phyloP scores from a whole-genome alignment of 345 rosid genomes.

The Eutrema heterophyllum region DNA sequence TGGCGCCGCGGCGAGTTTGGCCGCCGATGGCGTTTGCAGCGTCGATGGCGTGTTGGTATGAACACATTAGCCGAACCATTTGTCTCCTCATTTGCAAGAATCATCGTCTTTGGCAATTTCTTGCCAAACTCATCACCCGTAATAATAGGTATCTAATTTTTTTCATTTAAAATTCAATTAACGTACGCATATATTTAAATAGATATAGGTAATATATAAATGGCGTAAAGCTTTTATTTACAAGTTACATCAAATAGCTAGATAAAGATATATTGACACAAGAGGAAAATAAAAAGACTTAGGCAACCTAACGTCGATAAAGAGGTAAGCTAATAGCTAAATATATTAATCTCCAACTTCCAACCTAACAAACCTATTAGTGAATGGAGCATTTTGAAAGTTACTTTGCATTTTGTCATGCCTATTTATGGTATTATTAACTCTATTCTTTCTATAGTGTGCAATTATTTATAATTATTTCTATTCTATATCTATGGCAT shows the following conservation, averaged over 20 bases:
- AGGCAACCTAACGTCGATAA: slow-evolving; percentile 21
- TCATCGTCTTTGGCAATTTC: slow-evolving; percentile 88
- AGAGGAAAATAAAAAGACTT: background rate
- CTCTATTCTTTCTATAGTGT: background rate
- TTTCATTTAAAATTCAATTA: background rate
- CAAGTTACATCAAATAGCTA: slow-evolving; percentile 4
- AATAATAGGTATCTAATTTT: slow-evolving; percentile 51
- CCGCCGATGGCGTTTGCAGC: slow-evolving; percentile 77
- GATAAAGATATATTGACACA: background rate
- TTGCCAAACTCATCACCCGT: slow-evolving; percentile 63
- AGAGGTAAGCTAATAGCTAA: background rate
- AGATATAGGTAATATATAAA: background rate
- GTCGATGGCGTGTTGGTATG: slow-evolving; percentile 92
- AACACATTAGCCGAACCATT: slow-evolving; percentile 76
- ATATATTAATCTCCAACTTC: background rate
- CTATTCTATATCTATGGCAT: too few relatives aligned
- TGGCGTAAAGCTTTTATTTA: background rate
- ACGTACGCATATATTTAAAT: background rate
- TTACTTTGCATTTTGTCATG: background rate
- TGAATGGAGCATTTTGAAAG: background rate
- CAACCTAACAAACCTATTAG: slow-evolving; percentile 20
- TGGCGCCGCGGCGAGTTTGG: slow-evolving; percentile 88
- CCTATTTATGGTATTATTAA: background rate
- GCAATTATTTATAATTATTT: too few relatives aligned
- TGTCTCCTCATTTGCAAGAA: slow-evolving; percentile 85